Base-by-base conservation (phyloP, 2,329 filamentous ascomycete species). In the Claviceps maximensis region DNA sequence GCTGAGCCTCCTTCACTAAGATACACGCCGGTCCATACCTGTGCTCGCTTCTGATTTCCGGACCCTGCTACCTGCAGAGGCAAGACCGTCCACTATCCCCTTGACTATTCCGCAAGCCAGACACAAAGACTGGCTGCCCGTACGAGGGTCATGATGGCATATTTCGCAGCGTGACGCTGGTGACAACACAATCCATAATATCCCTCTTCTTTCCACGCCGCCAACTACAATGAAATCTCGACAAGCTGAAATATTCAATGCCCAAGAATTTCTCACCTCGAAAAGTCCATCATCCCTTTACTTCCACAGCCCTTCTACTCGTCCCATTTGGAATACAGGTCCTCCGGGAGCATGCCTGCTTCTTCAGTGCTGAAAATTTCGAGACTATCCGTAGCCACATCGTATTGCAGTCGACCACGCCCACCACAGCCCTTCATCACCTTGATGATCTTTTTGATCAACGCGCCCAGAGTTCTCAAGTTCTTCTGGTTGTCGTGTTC, bases 401-500 rank as follows among this genome's bases (percentile, higher is more conserved):
- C 47, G n/a, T 47, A 51, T 10, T 21, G 49, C 15, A 54, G 40
- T 9, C 29, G n/a, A 21, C 47, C 52, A 10, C 19, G 21, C 7
- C 47, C 31, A 8, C 52, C 33, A 27, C 23, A 42, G 1, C 12
- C 15, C 19, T 33, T 54, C 38, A 42, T 47, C 42, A 51, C 41
- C 23, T 2, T 19, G 41, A 31, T 19, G 15, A 54, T 46, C 27
- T 58, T 59, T 8, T 45, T 55, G 31, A 72, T 63, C 50, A 73
- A 55, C n/a, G 50, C 54, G 15, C 58, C 65, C 31, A 73, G 49
- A 38, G 54, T 61, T 50, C 50, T 61, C 49, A 74, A 54, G 36
- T 64, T 54, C 5, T 40, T 21, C 49, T 67, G 62, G 50, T 72
- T 63, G 19, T 29, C 33, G 31, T 54, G 15, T 58, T 74, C 68